Conservation (phyloP, 129 eudicot species). For the Logfia minima region DNA sequence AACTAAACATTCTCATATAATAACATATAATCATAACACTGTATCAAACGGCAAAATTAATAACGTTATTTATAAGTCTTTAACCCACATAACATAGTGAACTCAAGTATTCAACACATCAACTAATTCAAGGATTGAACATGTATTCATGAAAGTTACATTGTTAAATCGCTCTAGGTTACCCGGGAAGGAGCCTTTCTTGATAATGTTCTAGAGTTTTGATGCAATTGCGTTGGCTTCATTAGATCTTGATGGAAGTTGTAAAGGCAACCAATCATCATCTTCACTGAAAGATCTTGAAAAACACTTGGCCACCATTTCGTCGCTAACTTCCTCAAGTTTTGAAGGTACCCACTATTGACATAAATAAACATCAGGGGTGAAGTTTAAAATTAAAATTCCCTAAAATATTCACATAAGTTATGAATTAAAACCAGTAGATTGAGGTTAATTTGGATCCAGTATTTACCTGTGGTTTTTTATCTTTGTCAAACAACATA, state of each 20-base stretch:
- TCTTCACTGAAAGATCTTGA: constrained; percentile 17
- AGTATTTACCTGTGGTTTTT: constrained; percentile 32
- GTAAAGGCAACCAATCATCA: constrained; percentile 34
- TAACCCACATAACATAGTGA: no score
- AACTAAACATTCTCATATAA: no score
- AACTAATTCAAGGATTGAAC: no score
- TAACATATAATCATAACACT: no score
- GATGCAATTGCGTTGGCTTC: constrained; percentile 2
- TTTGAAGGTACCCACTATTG: constrained; percentile 33
- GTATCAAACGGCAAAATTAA: no score
- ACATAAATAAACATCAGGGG: not conserved
- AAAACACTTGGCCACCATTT: constrained; percentile 29
- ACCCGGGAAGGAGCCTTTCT: not conserved
- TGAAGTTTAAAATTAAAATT: no score
- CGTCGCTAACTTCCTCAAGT: constrained; percentile 32
- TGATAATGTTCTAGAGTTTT: constrained; percentile 16
- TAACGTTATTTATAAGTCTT: no score
- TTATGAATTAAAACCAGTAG: not conserved
- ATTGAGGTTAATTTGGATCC: constrained; percentile 9
- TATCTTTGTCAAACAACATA: constrained; percentile 41
- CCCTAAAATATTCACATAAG: no score
- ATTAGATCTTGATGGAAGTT: constrained; percentile 12
- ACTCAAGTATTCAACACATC: no score
- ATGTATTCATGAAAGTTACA: no score
- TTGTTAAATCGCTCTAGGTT: not conserved